Conservation (phyloP, 805 yeast genomes). For the Kluyveromyces siamensis region DNA sequence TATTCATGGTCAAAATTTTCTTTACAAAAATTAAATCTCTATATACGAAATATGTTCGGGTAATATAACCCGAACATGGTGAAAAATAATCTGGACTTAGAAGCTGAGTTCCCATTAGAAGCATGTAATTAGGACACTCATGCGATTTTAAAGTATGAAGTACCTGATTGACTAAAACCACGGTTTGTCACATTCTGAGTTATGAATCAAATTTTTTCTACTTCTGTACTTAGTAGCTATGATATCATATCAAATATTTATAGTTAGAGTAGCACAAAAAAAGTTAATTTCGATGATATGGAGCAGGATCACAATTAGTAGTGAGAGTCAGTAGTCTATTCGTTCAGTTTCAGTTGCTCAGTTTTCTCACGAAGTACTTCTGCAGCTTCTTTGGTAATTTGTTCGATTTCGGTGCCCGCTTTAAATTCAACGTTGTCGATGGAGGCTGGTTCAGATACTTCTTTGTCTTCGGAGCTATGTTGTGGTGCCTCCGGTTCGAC, state of each 20-base stretch:
- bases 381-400: constrained; percentile 40
- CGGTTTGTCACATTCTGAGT: too few relatives aligned
- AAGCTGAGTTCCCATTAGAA: too few relatives aligned
- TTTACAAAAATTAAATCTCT: not conserved
- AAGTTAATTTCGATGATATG: not conserved
- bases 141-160: too few relatives aligned
- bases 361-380: constrained; percentile 30
- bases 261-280: not conserved
- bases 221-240: too few relatives aligned
- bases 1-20: not conserved
- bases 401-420: constrained; percentile 44
- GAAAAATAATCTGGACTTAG: too few relatives aligned
- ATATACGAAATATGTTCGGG: not conserved
- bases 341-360: constrained; percentile 11
- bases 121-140: too few relatives aligned
- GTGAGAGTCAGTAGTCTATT: not conserved
- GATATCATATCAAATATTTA: too few relatives aligned
- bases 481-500: constrained; percentile 49
- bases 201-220: too few relatives aligned
- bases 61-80: not conserved
- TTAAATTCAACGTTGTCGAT: constrained; percentile 31
- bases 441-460: constrained; percentile 29
- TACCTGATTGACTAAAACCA: too few relatives aligned
- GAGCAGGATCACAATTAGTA: not conserved
- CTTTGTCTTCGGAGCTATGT: constrained; percentile 37